These are phyloP conservation scores for Clavispora asparagi DNA, from an alignment of 805 yeast genomes.

Conservation along the genomic window DNA sequence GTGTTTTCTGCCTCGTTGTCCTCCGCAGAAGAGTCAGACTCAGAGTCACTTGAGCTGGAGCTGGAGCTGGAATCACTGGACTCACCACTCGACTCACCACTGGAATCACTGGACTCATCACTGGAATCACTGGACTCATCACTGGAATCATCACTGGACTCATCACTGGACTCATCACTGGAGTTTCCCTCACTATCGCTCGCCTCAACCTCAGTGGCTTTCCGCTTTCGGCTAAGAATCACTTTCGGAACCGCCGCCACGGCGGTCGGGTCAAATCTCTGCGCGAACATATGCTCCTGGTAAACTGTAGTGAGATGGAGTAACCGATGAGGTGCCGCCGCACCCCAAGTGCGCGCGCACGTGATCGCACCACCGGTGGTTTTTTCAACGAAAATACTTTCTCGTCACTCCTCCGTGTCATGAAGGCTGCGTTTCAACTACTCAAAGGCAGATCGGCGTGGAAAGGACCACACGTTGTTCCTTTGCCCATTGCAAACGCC, in stretches of 20 bases:
- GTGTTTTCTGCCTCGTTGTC: neutral
- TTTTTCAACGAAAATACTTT: neutral
- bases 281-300: slow-evolving; percentile 51
- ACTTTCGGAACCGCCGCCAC: slow-evolving; percentile 7
- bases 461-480: slow-evolving; percentile 88
- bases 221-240: slow-evolving; percentile 15
- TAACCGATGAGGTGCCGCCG: neutral
- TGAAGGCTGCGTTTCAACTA: slow-evolving; percentile 30
- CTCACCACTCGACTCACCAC: slow-evolving; percentile 12
- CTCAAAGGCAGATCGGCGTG: slow-evolving; percentile 35
- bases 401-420: slow-evolving; percentile 5
- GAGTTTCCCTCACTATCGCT: slow-evolving; percentile 3
- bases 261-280: slow-evolving; percentile 53
- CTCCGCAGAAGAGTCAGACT: too few relatives aligned
- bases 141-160: neutral
- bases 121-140: neutral
- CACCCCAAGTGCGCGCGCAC: slow-evolving; percentile 32
- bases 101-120: slow-evolving; percentile 1
- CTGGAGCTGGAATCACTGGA: neutral
- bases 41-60: too few relatives aligned
- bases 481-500: slow-evolving; percentile 89
- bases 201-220: slow-evolving; percentile 4
- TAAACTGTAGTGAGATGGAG: neutral
- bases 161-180: neutral
- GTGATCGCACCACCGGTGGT: slow-evolving; percentile 16